phyloP scores from a whole-genome alignment of 139 green algal species.

The Zygnema cylindricum region DNA sequence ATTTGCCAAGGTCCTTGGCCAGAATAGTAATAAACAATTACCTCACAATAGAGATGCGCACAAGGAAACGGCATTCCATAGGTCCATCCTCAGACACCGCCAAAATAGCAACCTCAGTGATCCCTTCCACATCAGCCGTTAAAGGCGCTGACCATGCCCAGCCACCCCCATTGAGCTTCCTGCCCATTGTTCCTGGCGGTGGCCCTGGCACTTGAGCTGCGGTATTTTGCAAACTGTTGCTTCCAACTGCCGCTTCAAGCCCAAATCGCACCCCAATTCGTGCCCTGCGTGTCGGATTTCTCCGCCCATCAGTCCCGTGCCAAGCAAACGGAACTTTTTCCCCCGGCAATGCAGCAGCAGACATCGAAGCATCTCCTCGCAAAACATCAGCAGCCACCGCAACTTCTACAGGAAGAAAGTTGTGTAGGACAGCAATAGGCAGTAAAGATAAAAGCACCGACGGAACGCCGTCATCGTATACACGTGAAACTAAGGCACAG shows the following conservation, averaged over 20 bases:
- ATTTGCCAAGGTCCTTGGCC: no score
- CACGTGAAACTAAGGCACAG: neutral
- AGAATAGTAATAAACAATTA: no score
- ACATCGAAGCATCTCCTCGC: neutral
- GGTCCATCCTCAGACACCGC: constrained; percentile 12
- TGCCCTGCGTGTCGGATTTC: neutral
- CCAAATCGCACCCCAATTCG: neutral
- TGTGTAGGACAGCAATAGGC: constrained; percentile 44
- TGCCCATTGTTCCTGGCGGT: neutral
- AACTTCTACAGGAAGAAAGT: constrained; percentile 36
- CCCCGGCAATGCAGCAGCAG: neutral
- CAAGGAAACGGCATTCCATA: constrained; percentile 16
- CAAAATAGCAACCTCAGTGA: neutral
- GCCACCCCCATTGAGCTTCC: neutral
- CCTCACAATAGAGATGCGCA: constrained; percentile 7
- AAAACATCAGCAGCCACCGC: constrained; percentile 17
- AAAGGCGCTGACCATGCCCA: constrained; percentile 16
- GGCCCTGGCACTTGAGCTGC: neutral
- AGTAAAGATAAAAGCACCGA: constrained; percentile 24
- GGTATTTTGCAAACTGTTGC: neutral
- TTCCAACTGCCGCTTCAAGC: neutral
- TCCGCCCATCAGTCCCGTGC: neutral
- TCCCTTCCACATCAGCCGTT: neutral
- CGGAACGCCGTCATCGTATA: neutral
- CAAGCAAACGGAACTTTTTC: constrained; percentile 16